Conservation (phyloP, 768 basidiomycete species). For the Strobilomyces dryophilus region DNA sequence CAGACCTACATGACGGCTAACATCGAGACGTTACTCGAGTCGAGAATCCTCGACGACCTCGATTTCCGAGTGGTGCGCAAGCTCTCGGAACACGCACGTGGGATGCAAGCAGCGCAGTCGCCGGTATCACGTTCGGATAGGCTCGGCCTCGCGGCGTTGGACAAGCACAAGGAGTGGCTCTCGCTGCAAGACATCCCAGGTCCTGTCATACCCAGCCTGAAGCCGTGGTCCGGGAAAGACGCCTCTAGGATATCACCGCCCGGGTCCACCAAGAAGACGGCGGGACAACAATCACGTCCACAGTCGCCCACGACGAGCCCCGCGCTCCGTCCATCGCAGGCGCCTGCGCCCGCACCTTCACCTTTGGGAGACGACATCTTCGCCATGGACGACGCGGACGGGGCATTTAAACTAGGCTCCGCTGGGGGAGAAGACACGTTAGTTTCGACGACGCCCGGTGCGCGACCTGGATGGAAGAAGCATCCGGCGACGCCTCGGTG, state of each 20-base stretch:
- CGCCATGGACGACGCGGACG: conserved; percentile 75
- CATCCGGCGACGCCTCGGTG: conserved; percentile 47
- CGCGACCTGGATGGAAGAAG: conserved; percentile 44
- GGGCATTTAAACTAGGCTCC: conserved; percentile 21
- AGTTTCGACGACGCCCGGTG: neutral
- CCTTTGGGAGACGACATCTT: conserved; percentile 65
- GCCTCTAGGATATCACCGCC: conserved; percentile 32
- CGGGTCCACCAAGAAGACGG: conserved; percentile 13
- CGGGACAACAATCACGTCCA: neutral
- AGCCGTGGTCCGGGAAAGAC: conserved; percentile 20
- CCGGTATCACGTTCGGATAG: conserved; percentile 58
- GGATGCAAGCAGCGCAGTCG: conserved; percentile 60
- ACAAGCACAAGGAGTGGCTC: conserved; percentile 68
- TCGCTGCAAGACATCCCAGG: conserved; percentile 62
- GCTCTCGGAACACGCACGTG: conserved; percentile 54
- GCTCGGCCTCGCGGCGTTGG: conserved; percentile 52
- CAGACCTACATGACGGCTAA: conserved; percentile 79
- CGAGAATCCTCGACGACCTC: conserved; percentile 74
- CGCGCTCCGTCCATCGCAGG: conserved; percentile 15
- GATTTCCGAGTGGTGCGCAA: conserved; percentile 59
- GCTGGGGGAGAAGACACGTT: conserved; percentile 1
- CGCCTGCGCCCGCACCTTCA: neutral
- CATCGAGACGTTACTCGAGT: conserved; percentile 84
- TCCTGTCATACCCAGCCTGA: conserved; percentile 40
- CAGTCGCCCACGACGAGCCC: conserved; percentile 22